phyloP scores from a whole-genome alignment of 148 eudicot species.

The Vaccinium darrowii region DNA sequence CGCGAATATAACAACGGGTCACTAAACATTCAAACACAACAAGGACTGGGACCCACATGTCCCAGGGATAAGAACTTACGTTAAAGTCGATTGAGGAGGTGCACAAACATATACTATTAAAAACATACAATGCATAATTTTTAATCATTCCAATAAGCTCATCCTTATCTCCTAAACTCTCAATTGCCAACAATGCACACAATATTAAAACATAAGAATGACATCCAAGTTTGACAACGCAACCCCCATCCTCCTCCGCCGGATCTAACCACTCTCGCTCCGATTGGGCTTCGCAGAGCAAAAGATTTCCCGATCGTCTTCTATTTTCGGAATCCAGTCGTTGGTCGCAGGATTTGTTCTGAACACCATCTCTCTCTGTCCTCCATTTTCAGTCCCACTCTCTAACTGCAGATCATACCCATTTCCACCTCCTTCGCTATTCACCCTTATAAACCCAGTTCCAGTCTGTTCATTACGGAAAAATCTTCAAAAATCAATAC shows the following conservation, averaged over 20 bases:
- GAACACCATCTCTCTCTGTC: conserved; percentile 20
- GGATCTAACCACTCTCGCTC: conserved; percentile 44
- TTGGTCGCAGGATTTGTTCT: conserved; percentile 69
- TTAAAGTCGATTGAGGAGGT: no score
- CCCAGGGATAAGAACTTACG: no score
- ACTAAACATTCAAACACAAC: no score
- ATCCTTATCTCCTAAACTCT: conserved; percentile 5
- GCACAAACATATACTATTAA: no score
- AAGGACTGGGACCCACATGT: no score
- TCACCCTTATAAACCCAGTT: conserved; percentile 59
- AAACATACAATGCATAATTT: neutral
- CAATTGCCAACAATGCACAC: neutral
- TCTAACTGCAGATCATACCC: conserved; percentile 22
- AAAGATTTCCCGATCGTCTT: conserved; percentile 35
- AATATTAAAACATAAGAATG: neutral
- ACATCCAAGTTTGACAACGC: conserved; percentile 7
- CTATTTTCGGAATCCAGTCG: conserved; percentile 56
- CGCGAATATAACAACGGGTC: no score
- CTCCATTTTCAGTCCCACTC: conserved; percentile 22
- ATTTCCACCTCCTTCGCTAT: conserved; percentile 22
- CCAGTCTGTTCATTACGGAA: conserved; percentile 44
- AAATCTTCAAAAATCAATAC: neutral
- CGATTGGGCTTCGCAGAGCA: conserved; percentile 52
- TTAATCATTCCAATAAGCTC: neutral
- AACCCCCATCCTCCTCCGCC: neutral